These are phyloP conservation scores for Areca catechu DNA, from an alignment of 176 grass and related monocot genomes.

Conservation along the genomic window DNA sequence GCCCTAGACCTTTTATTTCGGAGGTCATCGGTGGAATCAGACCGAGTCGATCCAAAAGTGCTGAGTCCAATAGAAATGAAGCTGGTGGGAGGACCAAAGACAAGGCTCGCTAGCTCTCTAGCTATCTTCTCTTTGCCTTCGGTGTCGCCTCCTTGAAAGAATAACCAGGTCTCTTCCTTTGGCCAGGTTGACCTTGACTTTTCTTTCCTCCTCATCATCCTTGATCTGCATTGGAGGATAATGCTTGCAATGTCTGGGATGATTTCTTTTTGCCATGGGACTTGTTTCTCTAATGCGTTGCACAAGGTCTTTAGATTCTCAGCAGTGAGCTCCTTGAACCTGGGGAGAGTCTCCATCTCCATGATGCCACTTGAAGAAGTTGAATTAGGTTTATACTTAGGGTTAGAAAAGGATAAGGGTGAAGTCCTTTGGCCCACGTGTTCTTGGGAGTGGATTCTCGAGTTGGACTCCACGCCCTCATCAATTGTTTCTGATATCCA, in stretches of 20 bases:
- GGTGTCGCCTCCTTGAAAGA: constrained; percentile 62
- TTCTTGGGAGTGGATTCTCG: not conserved
- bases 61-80: constrained; percentile 32
- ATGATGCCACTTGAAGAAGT: constrained; percentile 20
- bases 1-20: constrained; percentile 37
- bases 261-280: constrained; percentile 29
- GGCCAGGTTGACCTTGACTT: constrained; percentile 8
- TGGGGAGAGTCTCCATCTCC: constrained; percentile 21
- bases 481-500: constrained; percentile 5
- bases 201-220: constrained; percentile 44
- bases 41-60: constrained; percentile 14
- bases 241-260: constrained; percentile 52
- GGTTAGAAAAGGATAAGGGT: constrained; percentile 5
- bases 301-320: constrained; percentile 79
- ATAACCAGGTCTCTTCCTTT: constrained; percentile 52
- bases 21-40: constrained; percentile 26
- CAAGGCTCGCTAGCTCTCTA: constrained; percentile 51
- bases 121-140: constrained; percentile 62
- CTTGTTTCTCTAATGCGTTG: constrained; percentile 40
- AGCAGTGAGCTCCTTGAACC: constrained; percentile 73
- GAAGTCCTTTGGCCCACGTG: not conserved
- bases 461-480: not conserved
- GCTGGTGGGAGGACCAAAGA: constrained; percentile 48
- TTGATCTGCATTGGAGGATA: constrained; percentile 63
- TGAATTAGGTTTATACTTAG: constrained; percentile 29